Percentiles rank a stretch among this genome's conserved stretches.
phyloP scores from a whole-genome alignment of 2,329 filamentous ascomycete species.

The Zymoseptoria crescenta region DNA sequence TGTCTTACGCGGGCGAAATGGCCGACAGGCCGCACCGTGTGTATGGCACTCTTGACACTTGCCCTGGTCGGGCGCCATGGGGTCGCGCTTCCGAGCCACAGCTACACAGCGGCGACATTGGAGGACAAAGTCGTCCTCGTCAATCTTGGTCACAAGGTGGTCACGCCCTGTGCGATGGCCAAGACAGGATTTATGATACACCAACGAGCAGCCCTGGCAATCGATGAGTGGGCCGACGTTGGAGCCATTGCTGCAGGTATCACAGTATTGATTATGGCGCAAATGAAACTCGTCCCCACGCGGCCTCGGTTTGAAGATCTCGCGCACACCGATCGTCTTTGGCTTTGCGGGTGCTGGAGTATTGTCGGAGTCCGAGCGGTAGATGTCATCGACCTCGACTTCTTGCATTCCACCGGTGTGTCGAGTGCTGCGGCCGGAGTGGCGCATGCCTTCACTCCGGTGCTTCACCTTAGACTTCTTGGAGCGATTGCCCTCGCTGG shows the following conservation, averaged over 20 bases:
- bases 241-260: conserved; percentile 56
- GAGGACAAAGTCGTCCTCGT: conserved; percentile 67
- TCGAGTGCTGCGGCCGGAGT: conserved; percentile 41
- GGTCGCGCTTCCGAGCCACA: conserved; percentile 59
- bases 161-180: conserved; percentile 65
- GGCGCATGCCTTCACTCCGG: conserved; percentile 27
- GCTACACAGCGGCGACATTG: conserved; percentile 85
- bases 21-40: conserved; percentile 59
- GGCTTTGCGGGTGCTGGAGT: conserved; percentile 35
- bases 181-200: conserved; percentile 78
- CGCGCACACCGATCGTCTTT: conserved; percentile 56
- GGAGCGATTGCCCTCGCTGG: conserved; percentile 1
- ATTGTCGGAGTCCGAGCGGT: conserved; percentile 37
- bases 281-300: conserved; percentile 58
- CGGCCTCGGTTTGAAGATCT: conserved; percentile 60
- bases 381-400: conserved; percentile 50
- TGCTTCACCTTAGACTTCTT: conserved; percentile 11
- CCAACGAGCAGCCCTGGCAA: conserved; percentile 82
- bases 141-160: conserved; percentile 85
- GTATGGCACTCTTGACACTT: conserved; percentile 63
- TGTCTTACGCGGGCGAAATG: conserved; percentile 67
- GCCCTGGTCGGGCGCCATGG: conserved; percentile 59
- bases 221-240: conserved; percentile 66
- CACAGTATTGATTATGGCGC: conserved; percentile 64
- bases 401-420: conserved; percentile 46